Evolutionary conservation across 768 basidiomycete species (phyloP).

Genomic region (Neoboletus magnificus): DNA sequence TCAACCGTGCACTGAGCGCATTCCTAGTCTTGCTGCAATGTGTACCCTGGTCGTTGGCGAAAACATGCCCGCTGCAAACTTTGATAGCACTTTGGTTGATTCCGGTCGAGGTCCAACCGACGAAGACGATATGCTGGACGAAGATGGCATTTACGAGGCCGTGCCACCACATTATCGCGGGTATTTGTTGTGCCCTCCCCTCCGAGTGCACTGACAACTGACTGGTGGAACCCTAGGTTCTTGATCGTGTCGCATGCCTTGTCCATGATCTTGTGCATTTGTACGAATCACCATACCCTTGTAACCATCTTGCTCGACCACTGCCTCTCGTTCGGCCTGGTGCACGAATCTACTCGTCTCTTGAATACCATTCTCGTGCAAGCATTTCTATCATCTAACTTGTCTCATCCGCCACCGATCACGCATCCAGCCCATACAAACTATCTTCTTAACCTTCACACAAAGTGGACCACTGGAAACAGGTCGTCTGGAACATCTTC

Average conservation of each 20-base stretch:
- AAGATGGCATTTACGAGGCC: conserved; percentile 47
- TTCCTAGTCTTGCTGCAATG: conserved; percentile 42
- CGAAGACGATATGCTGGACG: conserved; percentile 24
- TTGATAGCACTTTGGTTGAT: conserved; percentile 10
- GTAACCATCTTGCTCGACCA: conserved; percentile 49
- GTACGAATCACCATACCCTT: conserved; percentile 47
- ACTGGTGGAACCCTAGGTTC: conserved; percentile 33
- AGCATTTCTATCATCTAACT: conserved; percentile 32
- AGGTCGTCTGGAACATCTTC: not conserved
- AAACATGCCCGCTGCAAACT: conserved; percentile 33
- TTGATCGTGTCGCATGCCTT: conserved; percentile 53
- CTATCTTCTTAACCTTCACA: conserved; percentile 45
- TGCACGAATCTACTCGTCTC: conserved; percentile 41
- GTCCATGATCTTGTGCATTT: conserved; percentile 43
- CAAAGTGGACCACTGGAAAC: conserved; percentile 35
- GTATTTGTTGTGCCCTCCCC: conserved; percentile 32
- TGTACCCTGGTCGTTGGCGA: conserved; percentile 49
- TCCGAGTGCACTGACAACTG: conserved; percentile 5
- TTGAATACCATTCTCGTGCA: conserved; percentile 41
- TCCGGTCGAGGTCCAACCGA: conserved; percentile 25
- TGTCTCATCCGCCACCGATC: conserved; percentile 28
- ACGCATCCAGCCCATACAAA: conserved; percentile 44
- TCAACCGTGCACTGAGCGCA: conserved; percentile 11
- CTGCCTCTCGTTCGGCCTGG: conserved; percentile 42
- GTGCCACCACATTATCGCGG: conserved; percentile 51